A percentile compares a stretch with the other conserved stretches of the same genome.
Evolutionary conservation across 1,284 basidiomycete genomes (phyloP).

Genomic region (Meira miltonrushii): DNA sequence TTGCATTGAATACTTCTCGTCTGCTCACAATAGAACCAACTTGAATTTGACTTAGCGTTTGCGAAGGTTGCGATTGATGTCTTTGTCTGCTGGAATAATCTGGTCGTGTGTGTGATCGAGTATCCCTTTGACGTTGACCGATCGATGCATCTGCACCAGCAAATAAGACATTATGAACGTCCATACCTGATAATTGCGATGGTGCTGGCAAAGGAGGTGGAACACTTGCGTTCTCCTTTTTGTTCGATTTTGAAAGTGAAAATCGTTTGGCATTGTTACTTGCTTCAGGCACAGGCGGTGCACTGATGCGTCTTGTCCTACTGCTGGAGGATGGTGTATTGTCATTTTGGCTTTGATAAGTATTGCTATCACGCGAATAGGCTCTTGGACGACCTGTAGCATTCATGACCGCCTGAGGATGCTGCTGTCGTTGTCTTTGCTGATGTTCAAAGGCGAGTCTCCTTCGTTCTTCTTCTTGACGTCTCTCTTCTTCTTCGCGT

Average conservation of each 20-base stretch:
- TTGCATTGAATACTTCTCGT: not conserved
- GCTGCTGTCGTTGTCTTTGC: not conserved
- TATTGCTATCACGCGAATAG: too few species aligned
- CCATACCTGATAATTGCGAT: not conserved
- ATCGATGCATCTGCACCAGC: not conserved
- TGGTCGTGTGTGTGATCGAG: not conserved
- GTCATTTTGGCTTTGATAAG: not conserved
- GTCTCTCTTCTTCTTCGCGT: not conserved
- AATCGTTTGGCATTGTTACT: too few species aligned
- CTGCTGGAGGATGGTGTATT: not conserved
- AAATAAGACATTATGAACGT: not conserved
- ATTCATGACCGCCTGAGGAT: too few species aligned
- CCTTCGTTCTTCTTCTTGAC: not conserved
- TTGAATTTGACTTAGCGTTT: not conserved
- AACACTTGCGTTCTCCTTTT: too few species aligned
- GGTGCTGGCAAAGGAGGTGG: slow-evolving; percentile 6
- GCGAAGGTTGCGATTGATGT: not conserved
- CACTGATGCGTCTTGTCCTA: not conserved
- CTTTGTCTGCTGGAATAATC: not conserved
- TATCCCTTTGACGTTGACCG: too few species aligned
- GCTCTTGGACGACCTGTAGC: too few species aligned
- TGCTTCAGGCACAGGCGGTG: too few species aligned
- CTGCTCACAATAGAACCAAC: not conserved
- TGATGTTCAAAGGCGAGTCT: not conserved
- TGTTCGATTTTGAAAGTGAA: too few species aligned